Evolutionary conservation across 495 filamentous ascomycete genomes (phyloP).

Genomic region (Tirmania nivea): DNA sequence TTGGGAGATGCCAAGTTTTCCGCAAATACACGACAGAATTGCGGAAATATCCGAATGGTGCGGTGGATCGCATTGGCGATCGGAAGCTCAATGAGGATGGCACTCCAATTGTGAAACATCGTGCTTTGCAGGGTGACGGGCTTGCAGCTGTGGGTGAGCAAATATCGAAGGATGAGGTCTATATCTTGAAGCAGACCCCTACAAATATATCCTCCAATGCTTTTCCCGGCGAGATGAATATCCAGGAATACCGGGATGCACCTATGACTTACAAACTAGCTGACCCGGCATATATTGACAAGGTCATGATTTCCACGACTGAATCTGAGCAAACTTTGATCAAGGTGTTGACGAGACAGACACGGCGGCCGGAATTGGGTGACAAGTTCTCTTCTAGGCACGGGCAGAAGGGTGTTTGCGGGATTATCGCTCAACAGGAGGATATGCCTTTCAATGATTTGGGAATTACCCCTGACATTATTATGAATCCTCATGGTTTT

Average conservation of each 20-base stretch:
- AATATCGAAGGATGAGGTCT: constrained; percentile 52
- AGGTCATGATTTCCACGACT: constrained; percentile 74
- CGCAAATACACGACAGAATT: constrained; percentile 60
- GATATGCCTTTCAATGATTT: constrained; percentile 92
- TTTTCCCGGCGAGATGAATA: neutral
- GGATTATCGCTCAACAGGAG: constrained; percentile 83
- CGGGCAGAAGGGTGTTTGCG: constrained; percentile 96
- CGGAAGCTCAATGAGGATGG: constrained; percentile 25
- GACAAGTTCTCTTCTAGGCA: constrained; percentile 98
- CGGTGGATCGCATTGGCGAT: constrained; percentile 48
- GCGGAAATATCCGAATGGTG: constrained; percentile 60
- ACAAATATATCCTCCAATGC: constrained; percentile 42
- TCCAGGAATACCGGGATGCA: constrained; percentile 38
- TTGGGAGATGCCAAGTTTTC: constrained; percentile 91
- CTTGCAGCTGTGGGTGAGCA: constrained; percentile 61
- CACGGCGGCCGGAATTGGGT: constrained; percentile 75
- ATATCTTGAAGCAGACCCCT: constrained; percentile 70
- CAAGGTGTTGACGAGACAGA: constrained; percentile 85
- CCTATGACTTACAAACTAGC: constrained; percentile 63
- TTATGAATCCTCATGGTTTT: constrained; percentile 99
- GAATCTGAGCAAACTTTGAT: constrained; percentile 59
- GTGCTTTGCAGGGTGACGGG: constrained; percentile 54
- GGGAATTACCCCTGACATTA: constrained; percentile 84
- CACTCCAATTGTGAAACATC: constrained; percentile 44
- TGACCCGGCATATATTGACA: constrained; percentile 77